Base-by-base conservation (phyloP, 164 flowering plant species). In the Vitis labrusca region DNA sequence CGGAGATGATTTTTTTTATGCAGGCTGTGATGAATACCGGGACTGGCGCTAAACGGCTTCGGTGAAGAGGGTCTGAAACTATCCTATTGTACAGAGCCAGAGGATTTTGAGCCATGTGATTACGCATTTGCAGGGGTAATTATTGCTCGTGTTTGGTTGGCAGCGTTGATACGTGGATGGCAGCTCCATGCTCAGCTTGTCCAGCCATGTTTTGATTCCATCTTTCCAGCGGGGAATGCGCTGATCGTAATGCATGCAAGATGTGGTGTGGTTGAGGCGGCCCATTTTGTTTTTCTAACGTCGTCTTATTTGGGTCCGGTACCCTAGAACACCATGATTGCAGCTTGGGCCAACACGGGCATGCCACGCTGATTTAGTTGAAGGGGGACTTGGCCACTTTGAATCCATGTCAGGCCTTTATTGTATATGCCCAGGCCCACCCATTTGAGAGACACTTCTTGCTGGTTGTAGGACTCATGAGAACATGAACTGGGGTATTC, bases 331-430 rank as follows among this genome's bases (percentile, higher is more conserved):
- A 77, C 81, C n/a, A 76, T 93, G 93, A 72, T 79, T 66, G 82
- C 82, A n/a, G 82, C 82, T 37, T 91, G 14, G 97, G 90, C 16
- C 97, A 91, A 52, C 97, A 93, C 75, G 97, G 98, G 15, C 82
- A 85, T 61, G 94, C 75, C 92, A 91, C 71, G 83, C 89, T 0
- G 94, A 97, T 63, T 62, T 92, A 59, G 88, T 91, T 27, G 68
- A 84, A 66, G 78, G 89, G 73, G 96, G 96, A 11, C 74, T 79
- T 15, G 59, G 48, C 9, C 85, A 81, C 74, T 92, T 92, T 64
- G 63, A 85, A 14, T 73, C 79, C n/a, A 92, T 92, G 97, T 29
- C 60, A 37, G 23, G 15, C 3, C 9, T 50, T 9, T 85, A 85
- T 65, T 85, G 84, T 58, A 88, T 91, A 60, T 67, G 12, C 44